A percentile compares a stretch with the other conserved stretches of the same genome.
Evolutionary conservation across 1,284 basidiomycete genomes (phyloP).

Genomic region (Amylostereum areolatum): DNA sequence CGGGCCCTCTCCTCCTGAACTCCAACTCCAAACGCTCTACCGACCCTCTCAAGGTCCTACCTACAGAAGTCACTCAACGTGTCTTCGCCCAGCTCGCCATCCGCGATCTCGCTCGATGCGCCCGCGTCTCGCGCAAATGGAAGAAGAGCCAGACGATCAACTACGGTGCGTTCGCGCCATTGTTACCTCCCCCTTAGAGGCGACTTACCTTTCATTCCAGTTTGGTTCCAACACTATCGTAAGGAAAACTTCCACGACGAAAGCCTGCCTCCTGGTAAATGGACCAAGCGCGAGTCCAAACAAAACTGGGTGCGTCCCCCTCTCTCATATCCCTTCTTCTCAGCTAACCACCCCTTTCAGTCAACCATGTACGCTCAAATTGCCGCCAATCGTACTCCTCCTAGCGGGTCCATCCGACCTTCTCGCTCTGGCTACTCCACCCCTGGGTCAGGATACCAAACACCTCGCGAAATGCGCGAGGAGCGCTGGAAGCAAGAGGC

Average conservation of each 20-base stretch:
- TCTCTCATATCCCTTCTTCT: neutral
- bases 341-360: conserved; percentile 27
- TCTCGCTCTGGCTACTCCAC: conserved; percentile 41
- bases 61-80: conserved; percentile 74
- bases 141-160: conserved; percentile 82
- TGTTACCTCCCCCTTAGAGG: neutral
- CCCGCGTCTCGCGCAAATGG: conserved; percentile 82
- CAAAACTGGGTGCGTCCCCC: conserved; percentile 65
- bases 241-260: conserved; percentile 77
- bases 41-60: conserved; percentile 68
- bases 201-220: conserved; percentile 31
- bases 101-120: conserved; percentile 66
- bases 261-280: conserved; percentile 71
- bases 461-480: conserved; percentile 70
- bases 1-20: conserved; percentile 32
- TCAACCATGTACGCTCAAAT: conserved; percentile 51
- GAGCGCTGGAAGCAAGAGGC: conserved; percentile 65
- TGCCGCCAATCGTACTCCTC: conserved; percentile 37
- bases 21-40: conserved; percentile 20
- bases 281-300: conserved; percentile 82
- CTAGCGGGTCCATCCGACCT: conserved; percentile 28
- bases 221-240: conserved; percentile 86
- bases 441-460: conserved; percentile 67
- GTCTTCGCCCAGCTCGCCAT: conserved; percentile 68
- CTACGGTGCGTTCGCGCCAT: conserved; percentile 72